Evolutionary conservation across 2,329 filamentous ascomycete genomes (phyloP).

Genomic region (Passalora sequoiae): DNA sequence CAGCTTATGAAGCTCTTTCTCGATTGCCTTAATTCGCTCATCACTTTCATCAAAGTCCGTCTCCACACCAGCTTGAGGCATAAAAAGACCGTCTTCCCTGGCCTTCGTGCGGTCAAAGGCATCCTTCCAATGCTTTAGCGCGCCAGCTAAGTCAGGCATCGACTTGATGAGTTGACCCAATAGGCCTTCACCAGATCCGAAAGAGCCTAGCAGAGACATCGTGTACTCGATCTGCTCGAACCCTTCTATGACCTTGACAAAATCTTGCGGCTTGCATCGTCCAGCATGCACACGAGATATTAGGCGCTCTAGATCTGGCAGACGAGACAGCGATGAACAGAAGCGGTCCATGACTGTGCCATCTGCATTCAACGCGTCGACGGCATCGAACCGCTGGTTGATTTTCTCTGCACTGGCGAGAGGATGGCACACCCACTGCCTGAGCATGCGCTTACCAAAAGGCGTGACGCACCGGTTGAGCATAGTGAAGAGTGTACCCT

Average conservation of each 20-base stretch:
- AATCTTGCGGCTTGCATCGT: slow-evolving; percentile 84
- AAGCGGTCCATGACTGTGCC: slow-evolving; percentile 77
- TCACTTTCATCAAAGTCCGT: slow-evolving; percentile 86
- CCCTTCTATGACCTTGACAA: slow-evolving; percentile 86
- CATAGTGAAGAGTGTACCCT: slow-evolving; percentile 84
- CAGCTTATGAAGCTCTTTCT: slow-evolving; percentile 64
- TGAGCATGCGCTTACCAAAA: slow-evolving; percentile 92
- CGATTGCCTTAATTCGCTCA: slow-evolving; percentile 68
- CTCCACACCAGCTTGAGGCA: slow-evolving; percentile 82
- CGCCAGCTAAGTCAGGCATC: slow-evolving; percentile 77
- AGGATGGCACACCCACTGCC: slow-evolving; percentile 96
- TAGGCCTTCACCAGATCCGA: slow-evolving; percentile 72
- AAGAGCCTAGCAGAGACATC: slow-evolving; percentile 69
- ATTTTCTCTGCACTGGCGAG: slow-evolving; percentile 81
- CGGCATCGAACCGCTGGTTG: slow-evolving; percentile 88
- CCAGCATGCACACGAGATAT: slow-evolving; percentile 93
- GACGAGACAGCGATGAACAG: slow-evolving; percentile 77
- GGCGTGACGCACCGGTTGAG: slow-evolving; percentile 93
- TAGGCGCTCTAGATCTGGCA: slow-evolving; percentile 89
- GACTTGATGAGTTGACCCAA: slow-evolving; percentile 75
- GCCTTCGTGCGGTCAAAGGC: slow-evolving; percentile 83
- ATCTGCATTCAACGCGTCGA: slow-evolving; percentile 86
- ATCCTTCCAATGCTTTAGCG: slow-evolving; percentile 78
- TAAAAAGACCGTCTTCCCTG: slow-evolving; percentile 71
- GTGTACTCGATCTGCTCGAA: slow-evolving; percentile 98